Evolutionary conservation across 345 rosid species (phyloP).

Genomic region (Moricandia moricandioides): DNA sequence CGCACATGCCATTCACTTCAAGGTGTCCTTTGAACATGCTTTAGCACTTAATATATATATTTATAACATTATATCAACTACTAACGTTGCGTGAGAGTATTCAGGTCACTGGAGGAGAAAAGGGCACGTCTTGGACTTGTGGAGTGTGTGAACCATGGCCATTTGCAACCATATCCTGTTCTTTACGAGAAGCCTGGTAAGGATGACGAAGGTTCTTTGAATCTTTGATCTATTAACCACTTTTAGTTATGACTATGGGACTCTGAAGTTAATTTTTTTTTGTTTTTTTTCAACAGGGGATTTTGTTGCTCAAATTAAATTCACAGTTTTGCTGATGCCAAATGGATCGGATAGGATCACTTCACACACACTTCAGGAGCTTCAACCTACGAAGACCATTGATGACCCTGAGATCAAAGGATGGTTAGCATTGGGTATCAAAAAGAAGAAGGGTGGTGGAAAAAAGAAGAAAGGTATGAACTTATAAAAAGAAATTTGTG

Average conservation of each 20-base stretch:
- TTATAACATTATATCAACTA: not conserved
- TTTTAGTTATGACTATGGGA: not conserved
- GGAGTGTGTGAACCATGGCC: slow-evolving; percentile 97
- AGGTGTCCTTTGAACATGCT: slow-evolving; percentile 47
- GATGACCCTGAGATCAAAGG: slow-evolving; percentile 96
- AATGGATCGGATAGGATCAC: slow-evolving; percentile 95
- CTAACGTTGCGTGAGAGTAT: not conserved
- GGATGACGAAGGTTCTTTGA: not conserved
- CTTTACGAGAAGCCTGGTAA: slow-evolving; percentile 95
- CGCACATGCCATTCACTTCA: slow-evolving; percentile 85
- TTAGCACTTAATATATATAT: not conserved
- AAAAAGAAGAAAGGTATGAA: slow-evolving; percentile 91
- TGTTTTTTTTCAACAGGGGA: slow-evolving; percentile 48
- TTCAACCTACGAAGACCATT: slow-evolving; percentile 64
- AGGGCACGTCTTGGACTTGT: slow-evolving; percentile 90
- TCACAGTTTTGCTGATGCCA: slow-evolving; percentile 93
- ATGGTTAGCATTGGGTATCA: slow-evolving; percentile 88
- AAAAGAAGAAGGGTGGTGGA: slow-evolving; percentile 96
- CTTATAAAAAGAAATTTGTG: not conserved
- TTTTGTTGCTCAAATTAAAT: slow-evolving; percentile 82
- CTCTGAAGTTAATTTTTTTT: not conserved
- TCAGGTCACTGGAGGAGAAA: slow-evolving; percentile 96
- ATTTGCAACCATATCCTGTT: slow-evolving; percentile 91
- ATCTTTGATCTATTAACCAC: not conserved
- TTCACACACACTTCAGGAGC: slow-evolving; percentile 72